Base-by-base conservation (phyloP, 345 rosid species). In the Physaria fendleri region DNA sequence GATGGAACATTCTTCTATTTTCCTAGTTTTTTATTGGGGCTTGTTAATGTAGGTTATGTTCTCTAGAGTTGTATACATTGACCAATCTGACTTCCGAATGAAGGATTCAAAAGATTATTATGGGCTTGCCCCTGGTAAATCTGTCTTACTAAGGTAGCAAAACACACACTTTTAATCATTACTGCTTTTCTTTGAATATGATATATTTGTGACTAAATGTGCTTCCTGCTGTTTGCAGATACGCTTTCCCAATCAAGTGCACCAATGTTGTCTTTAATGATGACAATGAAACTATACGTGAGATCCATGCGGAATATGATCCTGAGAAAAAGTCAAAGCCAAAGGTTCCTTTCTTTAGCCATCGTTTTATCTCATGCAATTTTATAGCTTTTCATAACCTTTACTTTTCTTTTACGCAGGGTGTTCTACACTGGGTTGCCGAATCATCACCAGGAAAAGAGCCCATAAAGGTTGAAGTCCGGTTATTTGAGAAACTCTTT, bases 71-170 rank as follows among this genome's bases (percentile, higher is more conserved):
- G 75, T 94, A 42, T 90, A 85, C 68, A 94, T 94, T 68, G 99
- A 94, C 51, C 78, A 59, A 29, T 76, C 96, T 59, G 95, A 94
- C 79, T 94, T 94, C 74, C 90, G 92, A 60, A 67, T 79, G 85
- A 82, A 90, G 65, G 97, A 94, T 80, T 87, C 99, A 9, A 87
- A 94, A 74, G 97, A 82, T 71, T 94, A 77, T 67, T 94, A 85
- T 56, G 99, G 99, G 44, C 91, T 94, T 23, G 90, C 97, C 47
- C 99, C 87, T 24, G 97, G 96, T 57, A 94, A 94, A 83, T 90
- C 93, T 18, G 90, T 76, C 41, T 64, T 90, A 38, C 88, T 90
- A 41, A 83, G 97, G 96, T 87, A 60, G 27, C 18, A 42, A 60
- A 35, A 1, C 0, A 2, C 12, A 43, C 24, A 13, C 0, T 1